Conservation (phyloP, 768 basidiomycete genomes). For the Agaricus sinodeliciosus region DNA sequence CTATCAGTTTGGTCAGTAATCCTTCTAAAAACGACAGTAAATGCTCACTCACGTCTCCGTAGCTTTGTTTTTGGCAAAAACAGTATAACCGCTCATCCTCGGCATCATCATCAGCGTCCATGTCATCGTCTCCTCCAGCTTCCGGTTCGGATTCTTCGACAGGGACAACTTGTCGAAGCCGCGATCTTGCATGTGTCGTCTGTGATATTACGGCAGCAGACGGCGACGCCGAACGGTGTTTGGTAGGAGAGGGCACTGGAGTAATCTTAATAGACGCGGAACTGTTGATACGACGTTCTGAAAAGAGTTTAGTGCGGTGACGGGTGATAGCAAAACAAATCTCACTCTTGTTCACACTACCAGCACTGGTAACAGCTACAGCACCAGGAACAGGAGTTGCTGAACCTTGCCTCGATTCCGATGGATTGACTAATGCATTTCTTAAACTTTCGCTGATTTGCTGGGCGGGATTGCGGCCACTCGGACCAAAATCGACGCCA, state of each 20-base stretch:
- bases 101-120: constrained; percentile 33
- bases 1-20: constrained; percentile 18
- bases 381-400: constrained; percentile 5
- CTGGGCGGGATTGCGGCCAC: constrained; percentile 26
- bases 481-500: constrained; percentile 18
- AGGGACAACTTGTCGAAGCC: constrained; percentile 38
- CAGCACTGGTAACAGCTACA: constrained; percentile 9
- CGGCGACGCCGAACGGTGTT: constrained; percentile 38
- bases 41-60: constrained; percentile 35
- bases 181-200: constrained; percentile 33
- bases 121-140: constrained; percentile 34
- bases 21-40: not conserved
- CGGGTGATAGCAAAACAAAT: not conserved
- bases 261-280: constrained; percentile 36
- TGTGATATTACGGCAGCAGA: constrained; percentile 23
- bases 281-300: constrained; percentile 35
- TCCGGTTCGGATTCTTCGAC: constrained; percentile 30
- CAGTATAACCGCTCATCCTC: constrained; percentile 45
- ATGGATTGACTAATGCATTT: constrained; percentile 31
- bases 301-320: not conserved
- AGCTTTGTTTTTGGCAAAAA: constrained; percentile 45
- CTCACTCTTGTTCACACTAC: constrained; percentile 36
- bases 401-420: constrained; percentile 16
- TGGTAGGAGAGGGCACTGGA: constrained; percentile 27
- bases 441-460: constrained; percentile 39